Base-by-base conservation (phyloP, 768 basidiomycete genomes). In the Mycena amicta region DNA sequence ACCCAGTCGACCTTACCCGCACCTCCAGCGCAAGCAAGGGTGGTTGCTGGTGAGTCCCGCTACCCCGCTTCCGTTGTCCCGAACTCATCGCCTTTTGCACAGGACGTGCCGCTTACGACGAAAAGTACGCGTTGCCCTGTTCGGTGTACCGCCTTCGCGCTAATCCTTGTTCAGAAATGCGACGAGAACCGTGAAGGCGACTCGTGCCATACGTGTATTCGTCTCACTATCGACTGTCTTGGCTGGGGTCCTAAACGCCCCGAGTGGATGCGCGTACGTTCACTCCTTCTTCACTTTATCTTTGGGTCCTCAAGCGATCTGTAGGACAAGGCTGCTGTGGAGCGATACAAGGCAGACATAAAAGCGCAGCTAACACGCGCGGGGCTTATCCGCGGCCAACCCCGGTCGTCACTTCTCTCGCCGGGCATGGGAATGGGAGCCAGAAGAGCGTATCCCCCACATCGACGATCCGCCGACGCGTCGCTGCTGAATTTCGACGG, bases 81-180 rank as follows among this genome's bases (percentile, higher is more conserved):
- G 57, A 47, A 61, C 59, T 58, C 45, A 57, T 56, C 45, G 45
- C 54, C 58, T 53, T 55, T 50, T 39, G 53, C 41, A 50, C 56
- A 93, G 91, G 91, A 93, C 91, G 52, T 93, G 91, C 73, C 84
- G 91, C 27, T 74, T 93, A 43, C 84, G 91, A 61, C 81, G 91
- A 76, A 93, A 92, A 80, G 90, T 92, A 66, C 60, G 80, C 37
- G n/a, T 23, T 8, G n/a, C 26, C 13, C 47, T 28, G 27, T 13
- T 12, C 47, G 23, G 22, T 29, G 8, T 13, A 8, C 43, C 20
- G 15, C 12, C 20, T 15, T 16, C 20, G 5, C 22, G 43, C 22
- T 37, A 37, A 37, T 37, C 33, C 55, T 31, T 49, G 55, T 41
- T 18, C 70, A 93, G 90, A 93, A 93, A 89, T 93, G 91, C 72